Evolutionary conservation across 2,329 filamentous ascomycete genomes (phyloP), one percentile per base, ranked within the genome.

Genomic region (Xylaria sp.): DNA sequence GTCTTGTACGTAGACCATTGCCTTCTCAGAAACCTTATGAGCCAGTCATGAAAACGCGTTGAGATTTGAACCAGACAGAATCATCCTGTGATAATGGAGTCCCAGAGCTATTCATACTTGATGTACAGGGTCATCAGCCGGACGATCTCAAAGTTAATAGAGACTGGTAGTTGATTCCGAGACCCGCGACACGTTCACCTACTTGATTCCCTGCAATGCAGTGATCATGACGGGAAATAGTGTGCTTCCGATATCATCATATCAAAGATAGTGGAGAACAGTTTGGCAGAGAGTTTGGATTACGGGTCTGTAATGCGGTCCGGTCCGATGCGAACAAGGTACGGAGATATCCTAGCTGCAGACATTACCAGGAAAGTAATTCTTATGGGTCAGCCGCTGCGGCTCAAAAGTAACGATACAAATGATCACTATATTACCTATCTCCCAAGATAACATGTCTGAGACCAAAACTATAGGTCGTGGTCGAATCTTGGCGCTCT

Each of bases 271-370:
- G 27, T 29, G 27, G 33, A 25, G 50, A 38, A 27, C 9, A 9
- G n/a, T 36, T n/a, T 31, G 10, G 10, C 9, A n/a, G 17, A 10
- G 13, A 31, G 27, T 33, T 57, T 45, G 22, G 50, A 13, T 44
- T 51, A 33, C 50, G 44, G 63, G 20, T 50, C 39, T 51, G 57
- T 44, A 33, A 61, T 56, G 36, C 56, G 20, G 61, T 36, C n/a
- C 62, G 25, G 38, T 49, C 50, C 62, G 56, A 56, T 51, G 36
- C 57, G 42, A 20, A 10, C 36, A 36, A 36, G 33, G 25, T n/a
- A 51, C 17, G 7, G 22, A 50, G 59, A 53, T 38, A 42, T 54
- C 38, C 49, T 17, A 45, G 54, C 36, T 29, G 36, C 33, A 56
- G 27, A 54, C 29, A 38, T 33, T 27, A 53, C 47, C 36, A 17